Percentiles rank a stretch among this genome's conserved stretches.
phyloP scores from a whole-genome alignment of 306 rosid genomes.

The Rosa persica region DNA sequence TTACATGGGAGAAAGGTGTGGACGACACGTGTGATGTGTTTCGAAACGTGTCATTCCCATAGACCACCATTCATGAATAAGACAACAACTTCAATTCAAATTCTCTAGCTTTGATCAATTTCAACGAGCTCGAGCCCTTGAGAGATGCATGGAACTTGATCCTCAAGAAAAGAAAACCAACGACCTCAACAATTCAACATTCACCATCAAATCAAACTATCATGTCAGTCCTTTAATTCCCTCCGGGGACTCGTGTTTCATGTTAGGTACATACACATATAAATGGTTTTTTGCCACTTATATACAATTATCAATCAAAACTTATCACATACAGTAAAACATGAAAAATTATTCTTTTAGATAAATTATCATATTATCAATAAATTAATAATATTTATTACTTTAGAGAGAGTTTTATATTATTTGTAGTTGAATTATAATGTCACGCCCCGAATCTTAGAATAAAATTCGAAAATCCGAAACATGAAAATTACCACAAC shows the following conservation, averaged over 20 bases:
- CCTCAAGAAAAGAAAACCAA: not conserved
- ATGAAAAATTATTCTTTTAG: too few relatives aligned
- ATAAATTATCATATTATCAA: too few relatives aligned
- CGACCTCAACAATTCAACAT: not conserved
- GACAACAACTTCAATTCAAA: not conserved
- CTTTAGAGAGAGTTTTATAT: too few relatives aligned
- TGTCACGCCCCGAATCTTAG: too few relatives aligned
- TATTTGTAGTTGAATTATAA: too few relatives aligned
- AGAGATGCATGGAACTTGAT: not conserved
- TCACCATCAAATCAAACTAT: not conserved
- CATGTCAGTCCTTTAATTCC: not conserved
- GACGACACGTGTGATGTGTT: constrained; percentile 8
- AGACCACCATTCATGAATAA: not conserved
- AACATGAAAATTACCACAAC: too few relatives aligned
- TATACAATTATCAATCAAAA: too few relatives aligned
- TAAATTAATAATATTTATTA: too few relatives aligned
- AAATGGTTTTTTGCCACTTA: not conserved
- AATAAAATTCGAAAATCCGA: too few relatives aligned
- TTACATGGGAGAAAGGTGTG: constrained; percentile 4
- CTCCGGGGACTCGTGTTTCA: not conserved
- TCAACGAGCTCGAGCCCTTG: not conserved
- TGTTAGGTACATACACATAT: not conserved
- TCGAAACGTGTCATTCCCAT: not conserved
- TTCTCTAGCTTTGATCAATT: not conserved
- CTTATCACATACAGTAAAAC: too few relatives aligned